Percentiles rank a stretch among this genome's conserved stretches.
Conservation (phyloP, 805 yeast species). For the Diddensiella santjacobensis region DNA sequence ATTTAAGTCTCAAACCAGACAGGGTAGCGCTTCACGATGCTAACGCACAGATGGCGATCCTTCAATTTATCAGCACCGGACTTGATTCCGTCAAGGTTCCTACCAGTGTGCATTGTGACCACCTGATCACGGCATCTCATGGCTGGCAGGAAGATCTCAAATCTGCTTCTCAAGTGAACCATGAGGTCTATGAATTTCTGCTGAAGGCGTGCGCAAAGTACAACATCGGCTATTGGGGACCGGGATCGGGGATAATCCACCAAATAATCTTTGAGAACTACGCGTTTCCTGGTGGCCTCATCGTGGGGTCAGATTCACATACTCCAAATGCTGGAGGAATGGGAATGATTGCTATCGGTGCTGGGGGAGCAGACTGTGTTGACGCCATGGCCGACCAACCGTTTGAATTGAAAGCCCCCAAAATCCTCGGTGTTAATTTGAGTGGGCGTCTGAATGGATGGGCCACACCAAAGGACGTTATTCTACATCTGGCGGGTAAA, state of each 20-base stretch:
- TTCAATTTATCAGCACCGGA: constrained; percentile 95
- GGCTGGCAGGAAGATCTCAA: constrained; percentile 84
- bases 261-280: constrained; percentile 94
- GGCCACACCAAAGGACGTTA: constrained; percentile 96
- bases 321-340: constrained; percentile 98
- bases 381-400: constrained; percentile 91
- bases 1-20: constrained; percentile 92
- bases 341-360: constrained; percentile 97
- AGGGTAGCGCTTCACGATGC: constrained; percentile 99
- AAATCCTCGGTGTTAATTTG: constrained; percentile 87
- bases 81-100: constrained; percentile 88
- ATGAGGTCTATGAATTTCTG: constrained; percentile 91
- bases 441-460: constrained; percentile 90
- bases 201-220: constrained; percentile 87
- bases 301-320: constrained; percentile 96
- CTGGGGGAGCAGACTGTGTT: constrained; percentile 99
- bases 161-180: constrained; percentile 81
- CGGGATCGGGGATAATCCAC: constrained; percentile 97
- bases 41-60: constrained; percentile 95
- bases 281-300: constrained; percentile 94
- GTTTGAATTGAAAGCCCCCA: constrained; percentile 98
- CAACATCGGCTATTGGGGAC: constrained; percentile 97
- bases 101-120: constrained; percentile 96
- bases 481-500: constrained; percentile 86
- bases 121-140: constrained; percentile 89